These are phyloP conservation scores for Arthrinium puccinioides DNA, from an alignment of 2,329 filamentous ascomycete species.

Conservation along the genomic window DNA sequence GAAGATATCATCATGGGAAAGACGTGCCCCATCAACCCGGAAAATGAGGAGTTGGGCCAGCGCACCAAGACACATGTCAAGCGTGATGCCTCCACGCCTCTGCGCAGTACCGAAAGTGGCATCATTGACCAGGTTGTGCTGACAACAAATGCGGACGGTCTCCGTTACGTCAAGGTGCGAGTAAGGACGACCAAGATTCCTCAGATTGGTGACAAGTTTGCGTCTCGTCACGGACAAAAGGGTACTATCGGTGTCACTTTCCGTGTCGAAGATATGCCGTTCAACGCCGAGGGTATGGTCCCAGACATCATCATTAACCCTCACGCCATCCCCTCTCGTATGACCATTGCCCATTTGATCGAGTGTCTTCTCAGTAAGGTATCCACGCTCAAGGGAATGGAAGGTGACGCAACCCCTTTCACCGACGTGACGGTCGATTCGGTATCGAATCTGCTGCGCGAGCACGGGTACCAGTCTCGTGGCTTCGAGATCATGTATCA, in stretches of 20 bases:
- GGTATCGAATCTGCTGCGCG: constrained; percentile 76
- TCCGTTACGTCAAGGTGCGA: constrained; percentile 94
- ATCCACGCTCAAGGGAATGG: constrained; percentile 83
- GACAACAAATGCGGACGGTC: constrained; percentile 88
- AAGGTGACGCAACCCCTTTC: constrained; percentile 96
- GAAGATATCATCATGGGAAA: constrained; percentile 99
- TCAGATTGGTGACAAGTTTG: constrained; percentile 98
- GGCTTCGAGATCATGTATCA: constrained; percentile 99
- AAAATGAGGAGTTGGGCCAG: constrained; percentile 89
- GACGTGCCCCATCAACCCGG: constrained; percentile 87
- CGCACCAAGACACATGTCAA: constrained; percentile 85
- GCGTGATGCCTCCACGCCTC: constrained; percentile 89
- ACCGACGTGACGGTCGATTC: constrained; percentile 96
- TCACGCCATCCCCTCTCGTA: constrained; percentile 98
- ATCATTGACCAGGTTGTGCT: constrained; percentile 91
- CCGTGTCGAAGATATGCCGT: constrained; percentile 97
- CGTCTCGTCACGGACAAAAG: constrained; percentile 97
- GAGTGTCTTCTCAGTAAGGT: constrained; percentile 98
- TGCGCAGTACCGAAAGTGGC: constrained; percentile 92
- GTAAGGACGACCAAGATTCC: constrained; percentile 97
- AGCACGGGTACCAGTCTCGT: constrained; percentile 91
- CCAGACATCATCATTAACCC: constrained; percentile 99
- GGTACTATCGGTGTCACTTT: constrained; percentile 99
- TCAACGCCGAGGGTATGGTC: constrained; percentile 81
- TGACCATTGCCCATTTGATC: constrained; percentile 99